These are phyloP conservation scores for Vitis hybrid DNA, from an alignment of 177 flowering plant genomes.

Conservation along the genomic window DNA sequence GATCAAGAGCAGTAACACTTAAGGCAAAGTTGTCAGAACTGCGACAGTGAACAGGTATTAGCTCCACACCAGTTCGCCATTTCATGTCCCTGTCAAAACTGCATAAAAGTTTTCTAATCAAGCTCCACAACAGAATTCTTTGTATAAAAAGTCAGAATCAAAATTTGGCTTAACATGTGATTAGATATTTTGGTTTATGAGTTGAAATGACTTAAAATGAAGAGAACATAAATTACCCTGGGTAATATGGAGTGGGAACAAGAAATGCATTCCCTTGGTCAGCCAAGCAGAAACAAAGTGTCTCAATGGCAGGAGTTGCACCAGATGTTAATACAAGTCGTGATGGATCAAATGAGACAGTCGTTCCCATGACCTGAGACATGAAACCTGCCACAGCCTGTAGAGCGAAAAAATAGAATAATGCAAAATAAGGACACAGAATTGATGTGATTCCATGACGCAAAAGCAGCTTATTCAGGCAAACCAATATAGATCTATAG, in stretches of 20 bases:
- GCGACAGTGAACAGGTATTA: constrained; percentile 50
- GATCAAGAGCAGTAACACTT: constrained; percentile 36
- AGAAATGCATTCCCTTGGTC: constrained; percentile 95
- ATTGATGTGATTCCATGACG: neutral
- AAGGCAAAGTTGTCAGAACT: constrained; percentile 40
- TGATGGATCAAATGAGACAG: constrained; percentile 59
- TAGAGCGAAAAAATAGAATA: neutral
- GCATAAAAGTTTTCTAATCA: constrained; percentile 20
- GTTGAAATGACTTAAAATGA: neutral
- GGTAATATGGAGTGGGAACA: constrained; percentile 92
- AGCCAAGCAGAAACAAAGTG: constrained; percentile 86
- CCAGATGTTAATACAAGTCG: constrained; percentile 80
- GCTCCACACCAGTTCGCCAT: constrained; percentile 47
- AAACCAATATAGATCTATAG: neutral
- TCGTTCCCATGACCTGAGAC: constrained; percentile 54
- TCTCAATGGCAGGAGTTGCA: constrained; percentile 88
- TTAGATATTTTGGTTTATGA: neutral
- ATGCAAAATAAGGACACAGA: neutral
- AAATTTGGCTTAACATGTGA: neutral
- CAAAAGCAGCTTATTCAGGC: neutral
- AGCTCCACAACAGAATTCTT: neutral
- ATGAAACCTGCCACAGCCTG: constrained; percentile 92
- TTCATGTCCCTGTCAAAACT: constrained; percentile 52
- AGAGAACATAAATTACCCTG: constrained; percentile 51
- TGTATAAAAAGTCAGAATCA: neutral